Percentiles rank a stretch among this genome's conserved stretches.
These are phyloP conservation scores for Pseudogymnoascus sp. DNA, from an alignment of 2,329 filamentous ascomycete genomes.

Conservation along the genomic window DNA sequence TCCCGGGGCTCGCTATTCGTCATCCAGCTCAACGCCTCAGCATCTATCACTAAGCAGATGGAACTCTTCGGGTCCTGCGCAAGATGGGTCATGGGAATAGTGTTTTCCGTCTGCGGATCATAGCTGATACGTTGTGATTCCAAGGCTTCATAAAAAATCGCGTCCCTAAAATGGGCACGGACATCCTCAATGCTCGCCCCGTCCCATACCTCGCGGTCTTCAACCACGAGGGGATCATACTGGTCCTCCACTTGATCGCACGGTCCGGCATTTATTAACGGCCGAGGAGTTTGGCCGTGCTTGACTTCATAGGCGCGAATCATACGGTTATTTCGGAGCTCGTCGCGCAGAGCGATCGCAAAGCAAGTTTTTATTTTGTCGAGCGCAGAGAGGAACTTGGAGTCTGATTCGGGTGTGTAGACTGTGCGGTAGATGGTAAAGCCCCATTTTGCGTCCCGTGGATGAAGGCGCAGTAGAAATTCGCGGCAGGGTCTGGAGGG, in stretches of 20 bases:
- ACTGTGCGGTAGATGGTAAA: constrained; percentile 20
- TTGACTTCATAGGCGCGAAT: not conserved
- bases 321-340: not conserved
- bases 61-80: not conserved
- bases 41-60: not conserved
- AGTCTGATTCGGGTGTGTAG: constrained; percentile 20
- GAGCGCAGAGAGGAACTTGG: constrained; percentile 14
- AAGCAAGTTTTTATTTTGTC: constrained; percentile 11
- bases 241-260: not conserved
- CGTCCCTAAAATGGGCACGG: not conserved
- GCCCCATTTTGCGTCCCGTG: not conserved
- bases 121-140: not conserved
- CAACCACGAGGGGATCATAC: not conserved
- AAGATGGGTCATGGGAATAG: not conserved
- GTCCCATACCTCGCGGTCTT: not conserved
- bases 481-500: not conserved
- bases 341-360: not conserved
- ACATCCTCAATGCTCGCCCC: constrained; percentile 3
- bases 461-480: not conserved
- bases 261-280: not conserved
- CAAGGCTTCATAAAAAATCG: not conserved
- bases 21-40: not conserved
- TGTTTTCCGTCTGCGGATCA: not conserved
- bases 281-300: not conserved
- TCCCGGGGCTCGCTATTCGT: not conserved